These are phyloP conservation scores for Croton laevigatus DNA, from an alignment of 441 rosid species.

Conservation along the genomic window DNA sequence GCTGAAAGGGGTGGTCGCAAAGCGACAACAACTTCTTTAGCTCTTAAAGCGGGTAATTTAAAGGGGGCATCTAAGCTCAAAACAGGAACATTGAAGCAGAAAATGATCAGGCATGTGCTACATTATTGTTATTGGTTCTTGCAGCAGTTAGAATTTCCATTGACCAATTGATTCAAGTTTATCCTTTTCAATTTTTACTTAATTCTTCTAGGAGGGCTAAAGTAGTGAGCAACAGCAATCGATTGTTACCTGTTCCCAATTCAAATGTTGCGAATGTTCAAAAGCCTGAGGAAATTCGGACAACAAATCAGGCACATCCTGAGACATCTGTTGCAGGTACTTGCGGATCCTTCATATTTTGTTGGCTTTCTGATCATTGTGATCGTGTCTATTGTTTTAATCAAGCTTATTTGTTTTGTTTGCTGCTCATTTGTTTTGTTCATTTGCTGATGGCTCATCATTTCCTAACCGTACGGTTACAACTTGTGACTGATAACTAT, in stretches of 20 bases:
- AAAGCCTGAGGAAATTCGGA: slow-evolving; percentile 37
- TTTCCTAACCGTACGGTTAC: not conserved
- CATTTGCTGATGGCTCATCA: not conserved
- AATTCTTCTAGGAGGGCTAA: slow-evolving; percentile 60
- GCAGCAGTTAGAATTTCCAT: slow-evolving; percentile 7
- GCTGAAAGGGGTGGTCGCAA: slow-evolving; percentile 77
- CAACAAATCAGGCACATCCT: slow-evolving; percentile 31
- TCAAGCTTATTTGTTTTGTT: not conserved
- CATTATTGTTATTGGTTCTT: slow-evolving; percentile 5
- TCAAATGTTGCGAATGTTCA: slow-evolving; percentile 30
- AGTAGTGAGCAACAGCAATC: slow-evolving; percentile 44
- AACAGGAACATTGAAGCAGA: slow-evolving; percentile 60
- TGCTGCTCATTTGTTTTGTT: not conserved
- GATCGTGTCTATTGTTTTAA: not conserved
- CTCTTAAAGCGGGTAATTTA: slow-evolving; percentile 55
- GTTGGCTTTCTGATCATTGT: not conserved
- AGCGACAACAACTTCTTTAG: slow-evolving; percentile 48
- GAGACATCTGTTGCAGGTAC: slow-evolving; percentile 45
- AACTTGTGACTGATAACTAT: no score
- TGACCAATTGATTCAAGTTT: slow-evolving; percentile 1
- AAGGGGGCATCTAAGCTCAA: slow-evolving; percentile 57
- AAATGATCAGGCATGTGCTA: slow-evolving; percentile 54
- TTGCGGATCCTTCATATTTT: slow-evolving; percentile 9
- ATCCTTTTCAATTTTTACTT: slow-evolving; percentile 5
- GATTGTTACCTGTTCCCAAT: slow-evolving; percentile 26